phyloP scores from a whole-genome alignment of 176 grass and related monocot species.

The Raddia guianensis region DNA sequence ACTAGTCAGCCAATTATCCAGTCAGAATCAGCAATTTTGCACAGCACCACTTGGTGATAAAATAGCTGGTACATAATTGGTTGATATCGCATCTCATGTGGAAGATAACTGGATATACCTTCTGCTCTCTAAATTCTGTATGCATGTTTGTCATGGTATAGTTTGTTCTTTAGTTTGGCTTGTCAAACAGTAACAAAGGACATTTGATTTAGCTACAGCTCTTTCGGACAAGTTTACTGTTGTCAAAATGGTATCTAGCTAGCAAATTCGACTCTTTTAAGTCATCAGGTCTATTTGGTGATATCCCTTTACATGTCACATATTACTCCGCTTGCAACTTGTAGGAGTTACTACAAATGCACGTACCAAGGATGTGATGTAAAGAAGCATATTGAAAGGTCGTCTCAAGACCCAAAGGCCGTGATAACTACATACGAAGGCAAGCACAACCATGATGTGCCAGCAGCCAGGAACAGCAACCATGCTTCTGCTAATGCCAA shows the following conservation, averaged over 20 bases:
- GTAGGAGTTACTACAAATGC: constrained; percentile 97
- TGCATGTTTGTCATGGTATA: constrained; percentile 6
- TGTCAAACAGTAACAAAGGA: not conserved
- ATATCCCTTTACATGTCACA: not conserved
- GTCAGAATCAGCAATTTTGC: not conserved
- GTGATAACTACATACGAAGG: constrained; percentile 96
- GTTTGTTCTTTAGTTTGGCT: not conserved
- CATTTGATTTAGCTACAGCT: not conserved
- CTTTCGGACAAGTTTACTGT: constrained; percentile 11
- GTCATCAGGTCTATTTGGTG: constrained; percentile 9
- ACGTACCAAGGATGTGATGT: constrained; percentile 76
- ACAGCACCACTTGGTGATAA: not conserved
- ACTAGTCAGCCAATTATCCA: not conserved
- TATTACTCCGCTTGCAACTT: constrained; percentile 14
- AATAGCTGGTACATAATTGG: not conserved
- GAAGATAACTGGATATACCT: not conserved
- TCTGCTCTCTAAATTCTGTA: constrained; percentile 7
- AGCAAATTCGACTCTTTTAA: constrained; percentile 13
- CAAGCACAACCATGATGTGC: constrained; percentile 86
- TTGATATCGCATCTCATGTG: not conserved
- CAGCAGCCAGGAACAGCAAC: constrained; percentile 59
- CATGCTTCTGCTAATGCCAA: constrained; percentile 46
- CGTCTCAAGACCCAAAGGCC: constrained; percentile 63
- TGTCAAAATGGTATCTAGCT: constrained; percentile 10
- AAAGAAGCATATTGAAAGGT: constrained; percentile 88